Evolutionary conservation across 164 flowering plant species (phyloP).

Genomic region (Dillenia turbinata): DNA sequence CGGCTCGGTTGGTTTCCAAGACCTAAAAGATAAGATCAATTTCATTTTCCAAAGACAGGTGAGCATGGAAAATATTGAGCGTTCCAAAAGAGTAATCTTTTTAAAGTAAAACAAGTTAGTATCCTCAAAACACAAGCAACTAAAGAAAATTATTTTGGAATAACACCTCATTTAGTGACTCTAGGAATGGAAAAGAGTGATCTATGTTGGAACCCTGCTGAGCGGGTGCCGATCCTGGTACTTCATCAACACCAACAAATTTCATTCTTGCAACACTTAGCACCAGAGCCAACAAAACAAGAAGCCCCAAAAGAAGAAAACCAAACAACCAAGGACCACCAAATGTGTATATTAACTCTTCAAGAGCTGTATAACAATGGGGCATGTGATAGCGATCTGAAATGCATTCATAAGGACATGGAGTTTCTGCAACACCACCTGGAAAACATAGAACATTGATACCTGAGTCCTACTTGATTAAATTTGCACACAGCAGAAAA

Average conservation of each 20-base stretch:
- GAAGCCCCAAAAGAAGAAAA: conserved; percentile 66
- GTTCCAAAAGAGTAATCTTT: too few relatives aligned
- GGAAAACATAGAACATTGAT: conserved; percentile 8
- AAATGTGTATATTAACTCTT: conserved; percentile 86
- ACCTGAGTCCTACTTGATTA: too few relatives aligned
- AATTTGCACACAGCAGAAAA: too few relatives aligned
- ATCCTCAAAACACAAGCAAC: neutral
- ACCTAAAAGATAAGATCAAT: conserved; percentile 41
- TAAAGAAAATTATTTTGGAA: conserved; percentile 4
- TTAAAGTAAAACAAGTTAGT: neutral
- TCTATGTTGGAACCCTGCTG: conserved; percentile 74
- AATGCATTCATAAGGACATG: conserved; percentile 89
- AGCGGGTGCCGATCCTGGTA: conserved; percentile 60
- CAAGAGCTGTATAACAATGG: conserved; percentile 85
- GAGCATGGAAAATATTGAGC: too few relatives aligned
- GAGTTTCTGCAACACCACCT: conserved; percentile 86
- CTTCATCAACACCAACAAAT: conserved; percentile 70
- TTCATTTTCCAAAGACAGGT: too few relatives aligned
- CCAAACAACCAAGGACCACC: conserved; percentile 99
- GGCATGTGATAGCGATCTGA: conserved; percentile 96
- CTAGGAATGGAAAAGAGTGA: conserved; percentile 89
- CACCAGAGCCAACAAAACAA: conserved; percentile 77
- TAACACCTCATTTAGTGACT: conserved; percentile 86
- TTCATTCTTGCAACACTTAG: conserved; percentile 94
- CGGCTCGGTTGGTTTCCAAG: conserved; percentile 80